These are phyloP conservation scores for Globisporangium uncinulatum DNA, from an alignment of 352 stramenopile species.

Conservation along the genomic window DNA sequence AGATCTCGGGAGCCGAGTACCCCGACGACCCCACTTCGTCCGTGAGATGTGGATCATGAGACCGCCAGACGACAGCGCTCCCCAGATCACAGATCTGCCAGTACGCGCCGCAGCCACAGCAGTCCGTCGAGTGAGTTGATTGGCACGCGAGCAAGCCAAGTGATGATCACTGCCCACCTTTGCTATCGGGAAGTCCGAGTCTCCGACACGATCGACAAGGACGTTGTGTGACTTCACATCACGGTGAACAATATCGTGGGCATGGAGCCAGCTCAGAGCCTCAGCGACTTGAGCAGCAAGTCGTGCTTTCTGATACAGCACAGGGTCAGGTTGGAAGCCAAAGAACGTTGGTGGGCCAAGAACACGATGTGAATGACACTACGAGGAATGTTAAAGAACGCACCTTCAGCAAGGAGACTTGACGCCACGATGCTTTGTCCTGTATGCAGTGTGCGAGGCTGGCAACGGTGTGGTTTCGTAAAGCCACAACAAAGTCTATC, in stretches of 20 bases:
- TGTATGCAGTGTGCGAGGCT: constrained; percentile 32
- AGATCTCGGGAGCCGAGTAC: constrained; percentile 45
- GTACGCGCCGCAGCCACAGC: neutral
- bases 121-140: no score
- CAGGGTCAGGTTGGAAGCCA: no score
- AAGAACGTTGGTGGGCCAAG: neutral
- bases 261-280: constrained; percentile 28
- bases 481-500: neutral
- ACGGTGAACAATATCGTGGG: constrained; percentile 30
- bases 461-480: neutral
- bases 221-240: constrained; percentile 47
- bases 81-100: constrained; percentile 31
- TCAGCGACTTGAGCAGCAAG: constrained; percentile 27
- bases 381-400: neutral
- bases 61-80: constrained; percentile 16
- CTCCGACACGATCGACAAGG: constrained; percentile 14
- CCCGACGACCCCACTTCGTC: constrained; percentile 34
- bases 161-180: constrained; percentile 20
- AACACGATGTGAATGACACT: neutral
- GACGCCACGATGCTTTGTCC: constrained; percentile 17
- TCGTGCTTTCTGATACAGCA: constrained; percentile 17
- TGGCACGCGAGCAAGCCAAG: neutral
- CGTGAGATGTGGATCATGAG: constrained; percentile 11
- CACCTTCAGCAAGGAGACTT: constrained; percentile 25
- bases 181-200: constrained; percentile 3